These are phyloP conservation scores for Tetracladium setigerum DNA, from an alignment of 495 filamentous ascomycete species.

Conservation along the genomic window DNA sequence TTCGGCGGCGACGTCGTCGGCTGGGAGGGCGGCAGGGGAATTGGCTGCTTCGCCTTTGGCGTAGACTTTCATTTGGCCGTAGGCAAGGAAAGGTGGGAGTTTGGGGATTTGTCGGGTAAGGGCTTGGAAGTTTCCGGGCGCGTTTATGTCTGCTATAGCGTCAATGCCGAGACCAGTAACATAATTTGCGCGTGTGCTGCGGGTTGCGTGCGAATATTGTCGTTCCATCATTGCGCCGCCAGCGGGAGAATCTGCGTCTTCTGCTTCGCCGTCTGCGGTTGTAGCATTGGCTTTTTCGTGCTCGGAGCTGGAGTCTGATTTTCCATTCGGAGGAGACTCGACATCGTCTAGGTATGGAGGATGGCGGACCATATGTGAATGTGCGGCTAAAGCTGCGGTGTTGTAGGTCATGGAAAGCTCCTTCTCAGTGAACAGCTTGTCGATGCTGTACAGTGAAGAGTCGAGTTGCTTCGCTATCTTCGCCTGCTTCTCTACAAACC, in stretches of 20 bases:
- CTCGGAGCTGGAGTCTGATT: slow-evolving; percentile 33
- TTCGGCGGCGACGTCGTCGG: slow-evolving; percentile 53
- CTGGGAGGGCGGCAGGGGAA: slow-evolving; percentile 37
- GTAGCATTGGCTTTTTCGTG: slow-evolving; percentile 46
- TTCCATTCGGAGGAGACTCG: slow-evolving; percentile 23
- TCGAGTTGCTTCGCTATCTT: slow-evolving; percentile 42
- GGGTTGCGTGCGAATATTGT: slow-evolving; percentile 64
- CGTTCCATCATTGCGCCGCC: slow-evolving; percentile 63
- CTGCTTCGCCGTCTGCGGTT: slow-evolving; percentile 35
- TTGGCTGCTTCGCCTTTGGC: slow-evolving; percentile 31
- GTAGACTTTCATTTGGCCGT: slow-evolving; percentile 36
- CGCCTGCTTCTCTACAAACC: slow-evolving; percentile 34
- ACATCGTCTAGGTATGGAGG: slow-evolving; percentile 41
- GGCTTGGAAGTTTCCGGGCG: slow-evolving; percentile 46
- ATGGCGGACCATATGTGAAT: slow-evolving; percentile 42
- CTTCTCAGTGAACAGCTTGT: slow-evolving; percentile 90
- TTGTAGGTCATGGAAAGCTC: slow-evolving; percentile 74
- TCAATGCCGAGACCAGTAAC: slow-evolving; percentile 53
- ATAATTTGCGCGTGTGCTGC: slow-evolving; percentile 54
- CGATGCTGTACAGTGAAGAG: slow-evolving; percentile 63
- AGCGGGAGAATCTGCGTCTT: slow-evolving; percentile 29
- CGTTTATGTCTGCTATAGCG: slow-evolving; percentile 53
- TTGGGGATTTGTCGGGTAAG: slow-evolving; percentile 39
- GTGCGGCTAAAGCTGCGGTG: slow-evolving; percentile 57
- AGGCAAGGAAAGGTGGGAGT: slow-evolving; percentile 51